Conservation (phyloP, 2,329 filamentous ascomycete genomes). For the Whalleya microplaca region DNA sequence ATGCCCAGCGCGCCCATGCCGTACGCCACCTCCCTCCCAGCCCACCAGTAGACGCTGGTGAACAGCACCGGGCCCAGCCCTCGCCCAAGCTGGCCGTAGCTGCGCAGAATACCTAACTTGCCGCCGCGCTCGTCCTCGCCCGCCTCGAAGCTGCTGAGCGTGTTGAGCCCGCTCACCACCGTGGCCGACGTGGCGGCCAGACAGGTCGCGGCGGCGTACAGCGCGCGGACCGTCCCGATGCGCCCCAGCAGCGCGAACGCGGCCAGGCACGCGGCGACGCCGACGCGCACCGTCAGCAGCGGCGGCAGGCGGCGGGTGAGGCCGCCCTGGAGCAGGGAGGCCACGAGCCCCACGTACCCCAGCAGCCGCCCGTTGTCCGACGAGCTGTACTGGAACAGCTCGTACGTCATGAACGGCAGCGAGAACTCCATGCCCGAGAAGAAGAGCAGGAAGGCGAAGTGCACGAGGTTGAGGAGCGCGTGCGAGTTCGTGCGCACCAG, state of each 20-base stretch:
- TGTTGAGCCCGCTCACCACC: slow-evolving; percentile 91
- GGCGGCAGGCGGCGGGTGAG: slow-evolving; percentile 85
- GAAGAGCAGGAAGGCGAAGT: slow-evolving; percentile 91
- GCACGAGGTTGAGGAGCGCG: slow-evolving; percentile 77
- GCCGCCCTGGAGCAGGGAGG: slow-evolving; percentile 91
- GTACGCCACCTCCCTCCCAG: slow-evolving; percentile 85
- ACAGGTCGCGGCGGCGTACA: slow-evolving; percentile 83
- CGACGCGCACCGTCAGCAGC: slow-evolving; percentile 76
- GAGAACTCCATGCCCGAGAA: slow-evolving; percentile 99
- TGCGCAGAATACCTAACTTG: slow-evolving; percentile 82
- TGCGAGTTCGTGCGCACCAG: slow-evolving; percentile 78
- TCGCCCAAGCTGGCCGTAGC: slow-evolving; percentile 83
- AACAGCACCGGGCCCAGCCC: slow-evolving; percentile 88
- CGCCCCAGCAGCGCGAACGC: slow-evolving; percentile 81
- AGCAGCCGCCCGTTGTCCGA: slow-evolving; percentile 82
- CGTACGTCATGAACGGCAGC: slow-evolving; percentile 95
- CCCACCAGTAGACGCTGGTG: slow-evolving; percentile 98
- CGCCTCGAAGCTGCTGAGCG: slow-evolving; percentile 89
- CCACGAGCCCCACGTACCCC: slow-evolving; percentile 88
- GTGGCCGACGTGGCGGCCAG: slow-evolving; percentile 91
- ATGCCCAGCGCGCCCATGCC: slow-evolving; percentile 80
- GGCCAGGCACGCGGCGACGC: slow-evolving; percentile 74
- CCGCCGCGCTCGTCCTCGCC: slow-evolving; percentile 77
- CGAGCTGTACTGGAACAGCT: slow-evolving; percentile 82
- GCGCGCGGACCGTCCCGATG: slow-evolving; percentile 66